Evolutionary conservation across 441 rosid species (phyloP).

Genomic region (Arabidopsis lyrata): DNA sequence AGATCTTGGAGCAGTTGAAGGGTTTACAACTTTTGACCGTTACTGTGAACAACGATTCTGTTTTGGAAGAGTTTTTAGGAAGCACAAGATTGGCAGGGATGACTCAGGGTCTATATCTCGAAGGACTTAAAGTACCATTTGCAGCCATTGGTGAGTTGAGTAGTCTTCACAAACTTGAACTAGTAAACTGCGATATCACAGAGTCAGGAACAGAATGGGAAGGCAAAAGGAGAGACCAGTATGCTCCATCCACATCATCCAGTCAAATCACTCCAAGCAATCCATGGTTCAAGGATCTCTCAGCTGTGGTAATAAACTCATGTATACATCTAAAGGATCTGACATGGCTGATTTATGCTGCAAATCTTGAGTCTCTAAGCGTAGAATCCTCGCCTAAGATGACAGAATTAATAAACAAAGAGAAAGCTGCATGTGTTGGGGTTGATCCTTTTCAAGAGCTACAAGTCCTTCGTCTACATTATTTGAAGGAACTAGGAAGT

Average conservation of each 20-base stretch:
- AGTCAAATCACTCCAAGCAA: conserved; percentile 2
- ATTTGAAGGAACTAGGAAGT: neutral
- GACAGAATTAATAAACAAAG: conserved; percentile 16
- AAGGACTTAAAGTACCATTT: conserved; percentile 7
- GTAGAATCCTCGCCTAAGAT: neutral
- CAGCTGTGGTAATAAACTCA: neutral
- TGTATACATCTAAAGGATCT: conserved; percentile 21
- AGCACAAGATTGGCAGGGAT: neutral
- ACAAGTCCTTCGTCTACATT: neutral
- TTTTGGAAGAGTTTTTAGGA: neutral
- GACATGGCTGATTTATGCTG: conserved; percentile 38
- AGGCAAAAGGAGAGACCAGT: neutral
- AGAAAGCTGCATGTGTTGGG: neutral
- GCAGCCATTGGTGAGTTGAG: conserved; percentile 6
- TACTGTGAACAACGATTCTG: neutral
- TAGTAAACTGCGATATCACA: neutral
- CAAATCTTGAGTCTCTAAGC: conserved; percentile 17
- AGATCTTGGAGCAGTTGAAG: neutral
- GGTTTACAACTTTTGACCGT: conserved; percentile 10
- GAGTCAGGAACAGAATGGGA: conserved; percentile 4
- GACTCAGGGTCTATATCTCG: conserved; percentile 17
- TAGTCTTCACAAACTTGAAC: conserved; percentile 21
- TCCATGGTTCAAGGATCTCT: neutral
- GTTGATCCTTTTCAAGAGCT: conserved; percentile 40
- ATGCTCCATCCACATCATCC: neutral